Evolutionary conservation across 306 rosid species (phyloP).

Genomic region (Cicer chorassanicum): DNA sequence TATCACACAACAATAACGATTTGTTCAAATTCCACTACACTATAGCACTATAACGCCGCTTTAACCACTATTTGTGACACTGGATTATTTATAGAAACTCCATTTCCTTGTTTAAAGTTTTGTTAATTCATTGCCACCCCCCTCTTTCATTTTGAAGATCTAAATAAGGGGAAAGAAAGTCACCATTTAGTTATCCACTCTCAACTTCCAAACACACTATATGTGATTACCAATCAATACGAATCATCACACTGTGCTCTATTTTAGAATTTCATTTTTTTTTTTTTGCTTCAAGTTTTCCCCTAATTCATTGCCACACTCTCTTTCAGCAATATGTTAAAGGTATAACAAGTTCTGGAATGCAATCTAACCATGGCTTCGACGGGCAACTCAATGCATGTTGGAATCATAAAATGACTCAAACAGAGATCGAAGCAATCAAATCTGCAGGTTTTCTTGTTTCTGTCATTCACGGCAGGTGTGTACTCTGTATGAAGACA

Average conservation of each 20-base stretch:
- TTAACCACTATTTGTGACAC: no score
- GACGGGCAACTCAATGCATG: conserved; percentile 91
- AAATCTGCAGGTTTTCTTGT: conserved; percentile 79
- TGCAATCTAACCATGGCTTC: conserved; percentile 87
- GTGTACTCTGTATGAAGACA: conserved; percentile 30
- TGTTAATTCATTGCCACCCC: background rate
- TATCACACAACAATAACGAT: no score
- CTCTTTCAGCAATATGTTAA: conserved; percentile 86
- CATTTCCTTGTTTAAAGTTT: background rate
- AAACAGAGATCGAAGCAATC: conserved; percentile 68
- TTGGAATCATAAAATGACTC: conserved; percentile 85
- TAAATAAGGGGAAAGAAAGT: background rate
- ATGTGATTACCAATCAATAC: background rate
- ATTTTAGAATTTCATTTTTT: background rate
- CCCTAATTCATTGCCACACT: conserved; percentile 30
- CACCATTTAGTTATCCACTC: conserved; percentile 29
- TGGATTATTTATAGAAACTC: background rate
- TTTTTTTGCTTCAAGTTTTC: conserved; percentile 9
- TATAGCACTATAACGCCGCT: no score
- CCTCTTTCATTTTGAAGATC: conserved; percentile 9
- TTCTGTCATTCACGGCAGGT: conserved; percentile 97
- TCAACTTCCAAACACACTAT: background rate
- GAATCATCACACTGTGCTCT: background rate
- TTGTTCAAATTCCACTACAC: no score
- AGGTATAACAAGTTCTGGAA: conserved; percentile 77